Conservation (phyloP, 2,329 filamentous ascomycete genomes). For the Ophiostoma angusticollis region DNA sequence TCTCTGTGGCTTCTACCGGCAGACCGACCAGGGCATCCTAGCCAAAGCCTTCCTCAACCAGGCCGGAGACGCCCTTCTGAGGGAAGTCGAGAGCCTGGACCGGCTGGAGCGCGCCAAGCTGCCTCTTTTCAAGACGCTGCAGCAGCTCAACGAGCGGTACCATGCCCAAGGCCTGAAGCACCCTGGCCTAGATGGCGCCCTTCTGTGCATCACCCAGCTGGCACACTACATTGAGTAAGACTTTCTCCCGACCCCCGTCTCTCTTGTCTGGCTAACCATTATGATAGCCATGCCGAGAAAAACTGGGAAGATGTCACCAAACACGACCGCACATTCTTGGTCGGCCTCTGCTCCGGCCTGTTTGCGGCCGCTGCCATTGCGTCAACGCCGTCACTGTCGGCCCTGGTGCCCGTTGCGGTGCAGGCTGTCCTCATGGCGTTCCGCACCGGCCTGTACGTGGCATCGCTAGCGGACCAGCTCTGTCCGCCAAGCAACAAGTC, state of each 20-base stretch:
- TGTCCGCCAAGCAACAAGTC: slow-evolving; percentile 28
- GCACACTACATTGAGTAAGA: slow-evolving; percentile 57
- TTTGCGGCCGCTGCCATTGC: slow-evolving; percentile 58
- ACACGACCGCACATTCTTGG: slow-evolving; percentile 38
- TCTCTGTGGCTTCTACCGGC: slow-evolving; percentile 40
- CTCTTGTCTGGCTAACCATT: too few relatives aligned
- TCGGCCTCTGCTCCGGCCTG: slow-evolving; percentile 57
- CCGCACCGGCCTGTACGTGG: slow-evolving; percentile 46
- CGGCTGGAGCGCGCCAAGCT: slow-evolving; percentile 43
- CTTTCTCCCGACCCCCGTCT: too few relatives aligned
- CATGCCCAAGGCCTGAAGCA: slow-evolving; percentile 43
- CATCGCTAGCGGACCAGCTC: slow-evolving; percentile 34
- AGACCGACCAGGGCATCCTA: slow-evolving; percentile 34
- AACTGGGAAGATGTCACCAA: slow-evolving; percentile 39
- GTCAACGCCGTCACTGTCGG: slow-evolving; percentile 47
- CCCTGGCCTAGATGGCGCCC: slow-evolving; percentile 49
- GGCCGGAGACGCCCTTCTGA: slow-evolving; percentile 42
- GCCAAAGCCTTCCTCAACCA: slow-evolving; percentile 50
- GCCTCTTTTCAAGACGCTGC: slow-evolving; percentile 48
- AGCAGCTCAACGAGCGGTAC: slow-evolving; percentile 53
- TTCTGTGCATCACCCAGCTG: slow-evolving; percentile 52
- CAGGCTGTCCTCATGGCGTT: slow-evolving; percentile 55
- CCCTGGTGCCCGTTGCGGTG: slow-evolving; percentile 48
- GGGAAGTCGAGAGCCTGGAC: slow-evolving; percentile 46
- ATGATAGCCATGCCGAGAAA: slow-evolving; percentile 38